A percentile compares a stretch with the other conserved stretches of the same genome.
These are phyloP conservation scores for Irpex sp. DNA, from an alignment of 1,284 basidiomycete genomes.

Conservation along the genomic window DNA sequence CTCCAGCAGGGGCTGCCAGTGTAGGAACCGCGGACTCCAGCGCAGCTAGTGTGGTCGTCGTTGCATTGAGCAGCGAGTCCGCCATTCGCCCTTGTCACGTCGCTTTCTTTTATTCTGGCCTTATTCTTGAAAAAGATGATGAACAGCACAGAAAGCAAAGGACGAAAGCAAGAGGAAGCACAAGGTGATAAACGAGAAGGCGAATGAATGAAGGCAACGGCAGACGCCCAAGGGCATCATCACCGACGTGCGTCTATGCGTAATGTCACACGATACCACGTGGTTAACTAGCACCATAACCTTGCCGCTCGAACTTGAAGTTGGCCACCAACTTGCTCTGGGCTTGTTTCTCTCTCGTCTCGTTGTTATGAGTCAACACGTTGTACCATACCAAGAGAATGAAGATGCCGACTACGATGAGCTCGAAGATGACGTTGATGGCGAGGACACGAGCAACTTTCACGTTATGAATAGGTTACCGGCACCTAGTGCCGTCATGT, in stretches of 20 bases:
- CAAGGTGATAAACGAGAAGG: too few relatives aligned
- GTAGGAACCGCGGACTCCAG: background rate
- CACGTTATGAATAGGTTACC: conserved; percentile 40
- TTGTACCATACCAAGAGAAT: background rate
- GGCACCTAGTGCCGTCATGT: conserved; percentile 30
- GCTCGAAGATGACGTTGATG: background rate
- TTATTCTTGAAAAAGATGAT: too few relatives aligned
- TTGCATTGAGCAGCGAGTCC: background rate
- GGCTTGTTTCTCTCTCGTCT: background rate
- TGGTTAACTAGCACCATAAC: too few relatives aligned
- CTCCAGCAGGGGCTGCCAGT: background rate
- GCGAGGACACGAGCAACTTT: conserved; percentile 38
- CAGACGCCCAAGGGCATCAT: too few relatives aligned
- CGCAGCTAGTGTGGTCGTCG: background rate
- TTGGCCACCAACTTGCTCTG: background rate
- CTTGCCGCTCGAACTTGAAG: too few relatives aligned
- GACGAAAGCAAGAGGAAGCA: too few relatives aligned
- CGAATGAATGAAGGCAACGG: too few relatives aligned
- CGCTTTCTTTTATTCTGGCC: too few relatives aligned
- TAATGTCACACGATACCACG: too few relatives aligned
- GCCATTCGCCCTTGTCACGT: background rate
- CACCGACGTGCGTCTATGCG: too few relatives aligned
- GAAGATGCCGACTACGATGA: background rate
- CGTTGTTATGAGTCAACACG: background rate
- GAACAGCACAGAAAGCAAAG: too few relatives aligned